Percentiles rank a stretch among this genome's conserved stretches.
Conservation (phyloP, 1,284 basidiomycete genomes). For the Uromyces viciae-fabae region DNA sequence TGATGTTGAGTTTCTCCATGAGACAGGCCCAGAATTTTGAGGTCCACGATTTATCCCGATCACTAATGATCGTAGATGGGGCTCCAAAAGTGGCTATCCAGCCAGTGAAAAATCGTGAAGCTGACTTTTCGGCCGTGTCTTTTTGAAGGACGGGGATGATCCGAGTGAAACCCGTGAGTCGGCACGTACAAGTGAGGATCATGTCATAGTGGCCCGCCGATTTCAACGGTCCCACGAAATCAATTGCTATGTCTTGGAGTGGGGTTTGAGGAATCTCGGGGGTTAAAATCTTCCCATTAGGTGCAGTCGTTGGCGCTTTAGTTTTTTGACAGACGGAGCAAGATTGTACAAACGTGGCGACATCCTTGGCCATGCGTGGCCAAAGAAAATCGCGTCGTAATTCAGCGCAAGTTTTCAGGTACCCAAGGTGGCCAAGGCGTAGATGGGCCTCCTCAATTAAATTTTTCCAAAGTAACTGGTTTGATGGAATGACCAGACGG, state of each 20-base stretch:
- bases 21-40: not conserved
- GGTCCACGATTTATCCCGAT: not conserved
- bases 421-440: not conserved
- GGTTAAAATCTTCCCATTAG: slow-evolving; percentile 19
- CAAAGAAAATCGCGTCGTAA: slow-evolving; percentile 56
- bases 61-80: not conserved
- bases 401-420: slow-evolving; percentile 49
- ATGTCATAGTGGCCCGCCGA: not conserved
- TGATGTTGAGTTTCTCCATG: not conserved
- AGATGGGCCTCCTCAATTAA: not conserved
- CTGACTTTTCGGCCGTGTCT: not conserved
- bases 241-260: slow-evolving; percentile 30
- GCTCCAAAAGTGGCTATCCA: not conserved
- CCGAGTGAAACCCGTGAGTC: not conserved
- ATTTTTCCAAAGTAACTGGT: not conserved
- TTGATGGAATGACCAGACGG: not conserved
- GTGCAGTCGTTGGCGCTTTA: slow-evolving; percentile 38
- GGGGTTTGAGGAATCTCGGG: slow-evolving; percentile 2
- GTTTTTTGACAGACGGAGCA: slow-evolving; percentile 46
- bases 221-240: not conserved
- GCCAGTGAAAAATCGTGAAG: not conserved
- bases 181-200: not conserved
- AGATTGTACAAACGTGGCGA: not conserved
- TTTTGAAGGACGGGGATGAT: not conserved
- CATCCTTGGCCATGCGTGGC: slow-evolving; percentile 55